These are phyloP conservation scores for Malbranchea zuffiana DNA, from an alignment of 2,329 filamentous ascomycete genomes.

Conservation along the genomic window DNA sequence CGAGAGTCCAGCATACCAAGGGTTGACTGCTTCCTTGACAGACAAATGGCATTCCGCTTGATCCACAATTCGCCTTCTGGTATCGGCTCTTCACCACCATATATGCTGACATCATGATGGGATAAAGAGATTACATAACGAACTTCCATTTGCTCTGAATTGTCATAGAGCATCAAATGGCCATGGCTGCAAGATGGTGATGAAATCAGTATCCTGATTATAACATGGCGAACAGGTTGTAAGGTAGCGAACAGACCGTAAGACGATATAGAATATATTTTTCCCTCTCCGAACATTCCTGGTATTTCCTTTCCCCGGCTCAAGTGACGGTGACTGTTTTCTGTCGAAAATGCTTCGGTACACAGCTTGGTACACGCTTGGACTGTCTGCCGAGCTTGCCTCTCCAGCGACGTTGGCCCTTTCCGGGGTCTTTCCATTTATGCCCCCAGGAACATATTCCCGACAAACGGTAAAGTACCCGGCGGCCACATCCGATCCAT, in stretches of 20 bases:
- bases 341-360: conserved; percentile 92
- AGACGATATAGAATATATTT: conserved; percentile 86
- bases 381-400: conserved; percentile 67
- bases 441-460: conserved; percentile 81
- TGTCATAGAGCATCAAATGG: conserved; percentile 94
- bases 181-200: conserved; percentile 55
- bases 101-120: conserved; percentile 73
- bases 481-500: conserved; percentile 68
- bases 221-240: background rate
- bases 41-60: conserved; percentile 79
- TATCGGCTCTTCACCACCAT: conserved; percentile 65
- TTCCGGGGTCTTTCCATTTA: conserved; percentile 87
- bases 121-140: conserved; percentile 89
- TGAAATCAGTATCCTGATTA: conserved; percentile 5
- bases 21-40: conserved; percentile 52
- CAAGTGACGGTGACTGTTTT: conserved; percentile 48
- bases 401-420: conserved; percentile 69
- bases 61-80: conserved; percentile 92
- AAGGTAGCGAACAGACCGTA: conserved; percentile 50
- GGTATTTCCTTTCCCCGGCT: conserved; percentile 40
- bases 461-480: conserved; percentile 93
- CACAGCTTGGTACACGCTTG: conserved; percentile 96
- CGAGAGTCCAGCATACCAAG: conserved; percentile 41
- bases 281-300: conserved; percentile 51
- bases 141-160: conserved; percentile 88